Evolutionary conservation across 139 green algal species (phyloP), one percentile per base, ranked within the genome.

Genomic region (Gonium pectorale): DNA sequence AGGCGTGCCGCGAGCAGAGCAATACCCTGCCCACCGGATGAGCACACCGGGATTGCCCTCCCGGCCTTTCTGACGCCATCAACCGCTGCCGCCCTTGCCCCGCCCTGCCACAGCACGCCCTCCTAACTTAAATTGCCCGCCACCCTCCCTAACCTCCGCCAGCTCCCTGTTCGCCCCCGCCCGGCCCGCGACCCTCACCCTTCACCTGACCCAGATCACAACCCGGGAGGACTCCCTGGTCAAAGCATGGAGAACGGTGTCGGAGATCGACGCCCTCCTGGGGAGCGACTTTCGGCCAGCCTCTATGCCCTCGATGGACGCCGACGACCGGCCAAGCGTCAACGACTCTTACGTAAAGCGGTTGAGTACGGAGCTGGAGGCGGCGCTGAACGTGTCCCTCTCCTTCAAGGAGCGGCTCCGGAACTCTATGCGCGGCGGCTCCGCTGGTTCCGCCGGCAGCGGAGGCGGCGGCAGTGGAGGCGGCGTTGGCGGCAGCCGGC

Each of bases 341-440:
- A 46, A 74, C 44, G 44, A 77, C 38, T 24, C 60, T 2, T 74
- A 83, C 62, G 60, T 72, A 60, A 83, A 72, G 63, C 78, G 64
- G 8, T 44, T 85, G 33, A 85, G 52, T 46, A 77, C 37, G 37
- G 63, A 85, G 43, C 63, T 85, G 43, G 78, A 85, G 46, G 63
- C 63, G 13, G 78, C 78, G 19, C 63, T 85, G 9, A 75, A 66
- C 63, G 31, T 85, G 41, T 75, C 63, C 11, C 78, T 85, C 21
- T 77, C 63, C 63, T 75, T 85, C 33, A 85, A 85, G 49, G 78
- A 85, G 46, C 78, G 78, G 33, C 43, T 80, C 29, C 27, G 71
- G 7, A n/a, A 52, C 40, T 59, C 40, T 4, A 0, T 75, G 27
- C 26, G 40, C 33, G 11, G 5, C 67, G 29, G 19, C 27, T 38